Base-by-base conservation (phyloP, 148 eudicot genomes). In the Rhododendron williamsianum region DNA sequence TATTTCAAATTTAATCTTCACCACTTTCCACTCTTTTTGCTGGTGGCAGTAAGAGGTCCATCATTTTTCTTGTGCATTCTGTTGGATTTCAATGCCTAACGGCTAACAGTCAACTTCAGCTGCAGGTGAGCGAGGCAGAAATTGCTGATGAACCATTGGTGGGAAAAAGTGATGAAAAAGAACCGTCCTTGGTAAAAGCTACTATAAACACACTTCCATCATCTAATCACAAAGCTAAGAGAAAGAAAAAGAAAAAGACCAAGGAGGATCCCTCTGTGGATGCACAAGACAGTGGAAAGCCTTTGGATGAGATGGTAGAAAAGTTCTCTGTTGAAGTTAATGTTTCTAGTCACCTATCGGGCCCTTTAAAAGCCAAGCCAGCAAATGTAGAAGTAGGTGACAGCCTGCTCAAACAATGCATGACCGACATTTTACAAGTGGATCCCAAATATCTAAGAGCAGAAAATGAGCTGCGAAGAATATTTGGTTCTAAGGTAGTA, bases 401-500 rank as follows among this genome's bases (percentile, higher is more conserved):
- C 33, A 85, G 78, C 72, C 46, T 69, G 80, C 80, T 56, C 69
- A 93, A 88, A 82, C 91, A 87, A 78, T 78, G 76, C 51, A 90
- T 76, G 80, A 77, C 91, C 48, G 92, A 93, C 43, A 85, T 95
- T 87, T 84, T 97, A 84, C 96, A 92, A 85, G 93, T 95, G 81
- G 98, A 97, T 86, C 98, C 98, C 56, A 95, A 93, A 87, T 93
- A 88, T 87, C 90, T 97, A 52, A 95, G 91, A 90, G 98, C 98
- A 65, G 98, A 97, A 84, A 95, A 94, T 87, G 99, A 97, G 93
- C 89, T 97, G 85, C 91, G 92, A 56, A 91, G 98, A 87, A 97
- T 95, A 90, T 97, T 97, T 90, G 99, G 99, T 67, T 94, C 98
- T 25, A 95, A 92, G 89, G 98, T 97, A 56, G 98, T 97, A 56